A percentile compares a stretch with the other conserved stretches of the same genome.
Evolutionary conservation across 148 eudicot genomes (phyloP).

Genomic region (Silene latifolia): DNA sequence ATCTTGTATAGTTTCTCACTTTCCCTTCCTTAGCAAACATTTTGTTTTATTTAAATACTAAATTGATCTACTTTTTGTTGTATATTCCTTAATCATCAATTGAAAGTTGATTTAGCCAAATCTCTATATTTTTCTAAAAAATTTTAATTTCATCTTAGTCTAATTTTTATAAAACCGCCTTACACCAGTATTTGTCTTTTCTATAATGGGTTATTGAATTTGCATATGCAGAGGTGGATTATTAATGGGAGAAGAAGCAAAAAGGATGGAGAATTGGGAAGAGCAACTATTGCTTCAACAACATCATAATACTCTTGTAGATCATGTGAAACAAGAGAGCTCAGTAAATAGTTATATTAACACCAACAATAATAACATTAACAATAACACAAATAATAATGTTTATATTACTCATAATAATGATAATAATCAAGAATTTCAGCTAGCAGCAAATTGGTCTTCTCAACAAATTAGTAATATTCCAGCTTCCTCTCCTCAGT

Average conservation of each 20-base stretch:
- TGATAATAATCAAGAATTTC: slow-evolving; percentile 22
- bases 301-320: slow-evolving; percentile 16
- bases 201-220: background rate
- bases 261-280: slow-evolving; percentile 22
- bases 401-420: background rate
- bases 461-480: slow-evolving; percentile 26
- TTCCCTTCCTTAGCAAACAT: background rate
- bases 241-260: slow-evolving; percentile 40
- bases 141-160: background rate
- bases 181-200: too few relatives aligned
- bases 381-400: background rate
- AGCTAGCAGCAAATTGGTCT: slow-evolving; percentile 37
- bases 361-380: background rate
- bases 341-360: slow-evolving; percentile 26
- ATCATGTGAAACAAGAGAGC: slow-evolving; percentile 53
- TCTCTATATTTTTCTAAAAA: background rate
- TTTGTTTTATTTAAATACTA: background rate
- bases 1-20: background rate
- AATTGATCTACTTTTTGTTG: too few relatives aligned
- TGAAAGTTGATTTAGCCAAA: too few relatives aligned
- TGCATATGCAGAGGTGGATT: slow-evolving; percentile 45
- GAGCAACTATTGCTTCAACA: slow-evolving; percentile 40
- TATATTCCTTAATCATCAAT: too few relatives aligned
- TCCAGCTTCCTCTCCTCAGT: slow-evolving; percentile 68
- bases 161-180: too few relatives aligned